Evolutionary conservation across 257 asterid species (phyloP), one percentile per base, ranked within the genome.

Genomic region (Paraleonurus japonicus): DNA sequence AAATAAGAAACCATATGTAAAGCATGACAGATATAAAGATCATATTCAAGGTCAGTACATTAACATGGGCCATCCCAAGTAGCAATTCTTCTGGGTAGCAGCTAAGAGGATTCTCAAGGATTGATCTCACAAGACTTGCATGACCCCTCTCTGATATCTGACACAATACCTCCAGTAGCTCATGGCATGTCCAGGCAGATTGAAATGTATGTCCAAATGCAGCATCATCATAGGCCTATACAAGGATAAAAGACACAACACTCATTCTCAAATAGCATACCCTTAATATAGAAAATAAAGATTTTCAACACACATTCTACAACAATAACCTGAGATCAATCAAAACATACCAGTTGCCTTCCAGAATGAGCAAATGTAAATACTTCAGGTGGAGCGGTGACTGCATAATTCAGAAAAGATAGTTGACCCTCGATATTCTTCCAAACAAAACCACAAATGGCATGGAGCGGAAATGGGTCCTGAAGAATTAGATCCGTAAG

Each of bases 391-490:
- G 95, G 92, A 43, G 70, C 79, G 2, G 89, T 76, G 72, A 92
- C 95, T 59, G 99, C 97, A 78, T 84, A 71, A 81, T 87, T 90
- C 27, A 95, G 84, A 76, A 95, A 92, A 35, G 99, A 95, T 35
- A 95, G 85, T 83, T 95, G 99, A 51, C 99, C 99, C 87, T 95
- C 99, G 11, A 79, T 85, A 85, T 95, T 95, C 81, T 87, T 87
- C 99, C 99, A 95, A 51, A 90, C 74, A 73, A 79, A 95, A 71
- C 99, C 95, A 79, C 98, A 92, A 65, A 95, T 76, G 59, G 94
- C 87, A 79, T 79, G 94, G 54, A 95, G 96, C 39, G 99, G 99
- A 47, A 89, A 95, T 53, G 97, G 92, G 45, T 92, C 97, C 99
- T 95, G 78, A 67, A 72, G 43, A 35, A 68, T 23, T 53, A 30